Percentiles rank a stretch among this genome's conserved stretches.
phyloP scores from a whole-genome alignment of 2,329 filamentous ascomycete species.

The Zopfia rhizophila region DNA sequence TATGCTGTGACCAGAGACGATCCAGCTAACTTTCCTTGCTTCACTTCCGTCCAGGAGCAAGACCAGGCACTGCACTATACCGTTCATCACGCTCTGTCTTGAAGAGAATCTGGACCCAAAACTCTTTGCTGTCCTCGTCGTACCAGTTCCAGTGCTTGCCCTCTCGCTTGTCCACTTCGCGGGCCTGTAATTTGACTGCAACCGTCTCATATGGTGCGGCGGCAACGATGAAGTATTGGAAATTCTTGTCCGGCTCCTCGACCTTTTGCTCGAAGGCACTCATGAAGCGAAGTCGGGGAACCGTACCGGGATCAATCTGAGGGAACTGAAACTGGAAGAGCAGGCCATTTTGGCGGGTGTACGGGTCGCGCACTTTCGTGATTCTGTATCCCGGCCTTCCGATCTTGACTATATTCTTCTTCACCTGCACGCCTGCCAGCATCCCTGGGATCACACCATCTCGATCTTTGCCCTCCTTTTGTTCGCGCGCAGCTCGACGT shows the following conservation, averaged over 20 bases:
- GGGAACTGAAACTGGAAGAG: constrained; percentile 98
- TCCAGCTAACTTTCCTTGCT: constrained; percentile 13
- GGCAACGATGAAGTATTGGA: constrained; percentile 93
- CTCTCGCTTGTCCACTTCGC: constrained; percentile 90
- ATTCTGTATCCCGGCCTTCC: constrained; percentile 97
- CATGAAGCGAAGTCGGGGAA: constrained; percentile 94
- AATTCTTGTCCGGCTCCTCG: constrained; percentile 90
- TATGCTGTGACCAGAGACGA: not conserved
- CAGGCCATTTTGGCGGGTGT: constrained; percentile 87
- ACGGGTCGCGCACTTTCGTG: constrained; percentile 90
- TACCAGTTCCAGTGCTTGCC: constrained; percentile 94
- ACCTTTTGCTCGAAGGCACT: constrained; percentile 96
- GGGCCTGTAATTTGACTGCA: constrained; percentile 92
- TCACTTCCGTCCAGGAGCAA: constrained; percentile 62
- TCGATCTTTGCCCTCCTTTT: constrained; percentile 82
- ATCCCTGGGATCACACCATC: constrained; percentile 79
- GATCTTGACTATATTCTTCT: constrained; percentile 91
- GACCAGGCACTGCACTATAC: constrained; percentile 74
- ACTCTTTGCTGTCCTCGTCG: constrained; percentile 95
- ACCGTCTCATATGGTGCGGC: constrained; percentile 99
- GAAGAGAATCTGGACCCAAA: constrained; percentile 97
- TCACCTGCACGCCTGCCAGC: constrained; percentile 72
- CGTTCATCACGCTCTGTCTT: constrained; percentile 97
- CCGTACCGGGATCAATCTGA: constrained; percentile 79
- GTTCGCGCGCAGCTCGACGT: constrained; percentile 92